Percentiles rank a stretch among this genome's conserved stretches.
Conservation (phyloP, 108 stramenopile species). For the Discostella pseudostelligera region DNA sequence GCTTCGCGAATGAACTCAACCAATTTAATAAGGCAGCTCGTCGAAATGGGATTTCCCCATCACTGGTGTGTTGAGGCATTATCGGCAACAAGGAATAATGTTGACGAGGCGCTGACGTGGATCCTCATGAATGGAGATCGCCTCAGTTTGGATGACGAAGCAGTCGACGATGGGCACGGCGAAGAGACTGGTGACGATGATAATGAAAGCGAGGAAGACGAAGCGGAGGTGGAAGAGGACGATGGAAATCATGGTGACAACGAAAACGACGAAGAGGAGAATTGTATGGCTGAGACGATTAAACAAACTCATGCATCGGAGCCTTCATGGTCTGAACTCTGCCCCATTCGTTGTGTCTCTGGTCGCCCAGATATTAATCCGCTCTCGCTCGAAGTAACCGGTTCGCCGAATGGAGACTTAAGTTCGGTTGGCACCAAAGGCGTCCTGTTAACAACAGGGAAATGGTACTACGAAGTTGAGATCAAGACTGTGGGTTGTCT, state of each 20-base stretch:
- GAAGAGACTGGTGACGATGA: conserved; percentile 42
- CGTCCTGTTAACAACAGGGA: conserved; percentile 71
- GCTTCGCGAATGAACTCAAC: conserved; percentile 42
- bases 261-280: conserved; percentile 8
- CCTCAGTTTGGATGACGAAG: conserved; percentile 73
- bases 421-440: conserved; percentile 89
- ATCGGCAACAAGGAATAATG: conserved; percentile 86
- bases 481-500: conserved; percentile 90
- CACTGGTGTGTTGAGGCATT: conserved; percentile 93
- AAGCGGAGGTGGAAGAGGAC: conserved; percentile 52
- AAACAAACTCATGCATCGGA: background rate
- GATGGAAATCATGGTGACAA: conserved; percentile 13
- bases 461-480: conserved; percentile 95
- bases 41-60: conserved; percentile 96
- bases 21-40: conserved; percentile 80
- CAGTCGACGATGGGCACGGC: conserved; percentile 57
- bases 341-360: conserved; percentile 73
- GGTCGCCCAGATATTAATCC: conserved; percentile 71
- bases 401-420: conserved; percentile 79
- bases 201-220: conserved; percentile 59
- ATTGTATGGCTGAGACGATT: conserved; percentile 7
- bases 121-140: conserved; percentile 91
- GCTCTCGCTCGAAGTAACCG: conserved; percentile 66
- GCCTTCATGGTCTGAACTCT: conserved; percentile 56
- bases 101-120: conserved; percentile 96